Percentiles rank a stretch among this genome's conserved stretches.
phyloP scores from a whole-genome alignment of 371 early-diverging fungal genomes.

The Apophysomyces ossiformis region DNA sequence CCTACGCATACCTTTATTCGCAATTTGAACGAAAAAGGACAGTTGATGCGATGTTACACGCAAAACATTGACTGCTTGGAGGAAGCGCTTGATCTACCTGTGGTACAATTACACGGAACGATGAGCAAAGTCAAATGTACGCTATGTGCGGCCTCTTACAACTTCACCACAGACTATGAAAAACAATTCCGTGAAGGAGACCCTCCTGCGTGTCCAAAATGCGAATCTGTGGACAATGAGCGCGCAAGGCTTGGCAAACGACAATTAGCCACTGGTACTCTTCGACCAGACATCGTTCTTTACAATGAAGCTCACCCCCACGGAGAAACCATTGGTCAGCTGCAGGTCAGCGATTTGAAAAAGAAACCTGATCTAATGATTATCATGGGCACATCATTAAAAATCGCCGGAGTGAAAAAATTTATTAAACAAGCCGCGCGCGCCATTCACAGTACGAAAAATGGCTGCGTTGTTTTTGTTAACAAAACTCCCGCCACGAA shows the following conservation, averaged over 20 bases:
- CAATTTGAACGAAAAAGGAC: conserved; percentile 69
- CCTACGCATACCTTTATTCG: conserved; percentile 89
- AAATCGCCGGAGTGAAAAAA: conserved; percentile 91
- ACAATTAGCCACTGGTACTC: conserved; percentile 75
- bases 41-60: conserved; percentile 90
- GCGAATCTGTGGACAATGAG: conserved; percentile 57
- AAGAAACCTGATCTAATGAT: conserved; percentile 88
- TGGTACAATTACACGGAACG: conserved; percentile 94
- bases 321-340: conserved; percentile 82
- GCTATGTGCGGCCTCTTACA: conserved; percentile 68
- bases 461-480: conserved; percentile 65
- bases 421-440: conserved; percentile 90
- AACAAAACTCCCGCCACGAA: conserved; percentile 67
- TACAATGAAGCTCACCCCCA: conserved; percentile 97
- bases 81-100: conserved; percentile 63
- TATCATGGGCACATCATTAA: conserved; percentile 98
- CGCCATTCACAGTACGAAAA: conserved; percentile 54
- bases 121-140: conserved; percentile 87
- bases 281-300: conserved; percentile 96
- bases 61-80: conserved; percentile 99
- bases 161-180: conserved; percentile 59
- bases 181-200: conserved; percentile 69
- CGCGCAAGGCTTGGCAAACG: conserved; percentile 79
- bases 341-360: conserved; percentile 68
- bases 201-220: conserved; percentile 82